These are phyloP conservation scores for Metschnikowia noctiluminum DNA, from an alignment of 805 yeast species.

Conservation along the genomic window DNA sequence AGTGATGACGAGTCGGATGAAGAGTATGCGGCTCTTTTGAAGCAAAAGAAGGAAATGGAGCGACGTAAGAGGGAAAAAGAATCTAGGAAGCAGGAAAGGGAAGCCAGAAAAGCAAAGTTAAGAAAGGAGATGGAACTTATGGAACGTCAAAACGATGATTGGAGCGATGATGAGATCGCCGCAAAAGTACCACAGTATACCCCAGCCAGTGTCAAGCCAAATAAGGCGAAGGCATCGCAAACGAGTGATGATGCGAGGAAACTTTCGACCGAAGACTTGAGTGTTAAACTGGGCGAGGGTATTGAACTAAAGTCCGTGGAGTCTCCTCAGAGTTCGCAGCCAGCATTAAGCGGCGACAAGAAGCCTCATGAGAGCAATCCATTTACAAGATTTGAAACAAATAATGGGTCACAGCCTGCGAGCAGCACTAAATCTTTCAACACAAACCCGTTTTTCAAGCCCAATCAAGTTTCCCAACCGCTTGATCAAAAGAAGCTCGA, in stretches of 20 bases:
- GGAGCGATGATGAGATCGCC: slow-evolving; percentile 32
- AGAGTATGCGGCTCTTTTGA: slow-evolving; percentile 47
- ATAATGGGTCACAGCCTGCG: neutral
- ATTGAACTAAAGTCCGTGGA: too few relatives aligned
- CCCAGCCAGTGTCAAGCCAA: slow-evolving; percentile 5
- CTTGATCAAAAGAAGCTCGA: slow-evolving; percentile 59
- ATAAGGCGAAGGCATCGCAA: neutral
- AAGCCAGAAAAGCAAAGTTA: slow-evolving; percentile 54
- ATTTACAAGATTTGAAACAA: slow-evolving; percentile 35
- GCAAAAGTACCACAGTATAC: slow-evolving; percentile 19
- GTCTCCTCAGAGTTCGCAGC: neutral
- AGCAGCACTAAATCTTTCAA: slow-evolving; percentile 14
- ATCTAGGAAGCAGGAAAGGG: slow-evolving; percentile 53
- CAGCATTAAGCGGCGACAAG: neutral
- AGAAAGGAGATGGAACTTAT: slow-evolving; percentile 54
- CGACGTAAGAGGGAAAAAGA: slow-evolving; percentile 41
- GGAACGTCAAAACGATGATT: slow-evolving; percentile 21
- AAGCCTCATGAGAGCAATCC: slow-evolving; percentile 40
- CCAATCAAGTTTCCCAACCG: slow-evolving; percentile 24
- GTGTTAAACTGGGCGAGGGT: too few relatives aligned
- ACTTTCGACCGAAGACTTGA: neutral
- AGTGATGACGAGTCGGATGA: slow-evolving; percentile 42
- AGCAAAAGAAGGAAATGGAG: slow-evolving; percentile 44
- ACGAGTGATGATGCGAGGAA: neutral
- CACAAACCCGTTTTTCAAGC: slow-evolving; percentile 62